phyloP scores from a whole-genome alignment of 345 rosid genomes.

The Cardamine resedifolia region DNA sequence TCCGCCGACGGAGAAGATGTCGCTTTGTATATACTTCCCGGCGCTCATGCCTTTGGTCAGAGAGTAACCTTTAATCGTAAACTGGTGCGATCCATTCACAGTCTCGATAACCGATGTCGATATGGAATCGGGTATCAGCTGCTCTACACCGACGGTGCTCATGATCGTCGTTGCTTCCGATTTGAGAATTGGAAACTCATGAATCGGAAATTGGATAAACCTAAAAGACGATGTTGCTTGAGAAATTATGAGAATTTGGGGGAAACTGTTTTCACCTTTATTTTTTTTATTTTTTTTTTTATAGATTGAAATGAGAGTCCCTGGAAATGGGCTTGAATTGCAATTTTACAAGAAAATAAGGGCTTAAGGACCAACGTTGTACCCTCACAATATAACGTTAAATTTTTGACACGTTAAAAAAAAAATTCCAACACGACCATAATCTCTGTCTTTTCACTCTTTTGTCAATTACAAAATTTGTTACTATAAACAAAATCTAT shows the following conservation, averaged over 20 bases:
- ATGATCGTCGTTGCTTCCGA: constrained; percentile 36
- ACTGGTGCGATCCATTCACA: constrained; percentile 79
- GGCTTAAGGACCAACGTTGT: background rate
- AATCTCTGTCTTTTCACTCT: background rate
- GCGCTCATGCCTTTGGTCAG: constrained; percentile 79
- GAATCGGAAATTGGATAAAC: constrained; percentile 5
- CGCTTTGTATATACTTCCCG: constrained; percentile 80
- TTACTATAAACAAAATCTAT: background rate
- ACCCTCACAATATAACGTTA: background rate
- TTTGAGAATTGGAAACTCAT: background rate
- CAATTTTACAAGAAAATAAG: background rate
- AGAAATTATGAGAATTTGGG: constrained; percentile 5
- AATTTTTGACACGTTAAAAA: no score
- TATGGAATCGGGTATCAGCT: constrained; percentile 40
- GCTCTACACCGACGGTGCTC: constrained; percentile 42
- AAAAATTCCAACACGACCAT: background rate
- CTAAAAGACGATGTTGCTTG: constrained; percentile 22
- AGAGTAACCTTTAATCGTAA: constrained; percentile 77
- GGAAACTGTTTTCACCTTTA: background rate
- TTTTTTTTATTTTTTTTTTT: background rate
- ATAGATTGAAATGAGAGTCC: background rate
- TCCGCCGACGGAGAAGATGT: constrained; percentile 80
- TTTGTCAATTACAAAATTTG: background rate
- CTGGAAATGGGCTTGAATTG: background rate
- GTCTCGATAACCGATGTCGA: constrained; percentile 73